Evolutionary conservation across 305 asterid species (phyloP).

Genomic region (Fraxinus ornus): DNA sequence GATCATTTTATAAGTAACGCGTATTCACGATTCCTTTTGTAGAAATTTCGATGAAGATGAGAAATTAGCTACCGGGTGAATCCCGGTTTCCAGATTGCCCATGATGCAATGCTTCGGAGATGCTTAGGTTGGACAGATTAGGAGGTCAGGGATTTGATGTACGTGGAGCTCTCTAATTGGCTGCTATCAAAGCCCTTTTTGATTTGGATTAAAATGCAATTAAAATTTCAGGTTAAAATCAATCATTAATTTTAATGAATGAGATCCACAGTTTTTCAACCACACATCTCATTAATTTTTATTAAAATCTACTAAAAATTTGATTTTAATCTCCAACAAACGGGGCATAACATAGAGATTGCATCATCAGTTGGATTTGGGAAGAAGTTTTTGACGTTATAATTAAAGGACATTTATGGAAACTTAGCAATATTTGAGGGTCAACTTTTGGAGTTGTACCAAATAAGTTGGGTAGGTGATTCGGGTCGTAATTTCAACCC

Average conservation of each 20-base stretch:
- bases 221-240: not conserved
- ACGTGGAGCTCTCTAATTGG: slow-evolving; percentile 32
- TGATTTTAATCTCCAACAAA: too few relatives aligned
- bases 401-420: not conserved
- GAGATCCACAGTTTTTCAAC: not conserved
- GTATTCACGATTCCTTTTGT: not conserved
- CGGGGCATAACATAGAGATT: not conserved
- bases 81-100: slow-evolving; percentile 11
- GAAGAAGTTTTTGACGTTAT: not conserved
- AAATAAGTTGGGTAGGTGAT: not conserved
- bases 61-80: slow-evolving; percentile 15
- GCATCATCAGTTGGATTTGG: not conserved
- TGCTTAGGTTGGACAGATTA: slow-evolving; percentile 22
- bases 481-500: not conserved
- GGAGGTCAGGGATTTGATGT: not conserved
- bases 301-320: too few relatives aligned
- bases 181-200: not conserved
- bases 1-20: slow-evolving; percentile 9
- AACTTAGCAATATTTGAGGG: not conserved
- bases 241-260: too few relatives aligned
- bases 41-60: slow-evolving; percentile 20
- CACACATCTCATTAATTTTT: too few relatives aligned
- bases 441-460: not conserved
- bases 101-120: slow-evolving; percentile 18
- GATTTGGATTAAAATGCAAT: too few relatives aligned